Conservation (phyloP, 2,329 filamentous ascomycete genomes). For the Lachnellula occidentalis region DNA sequence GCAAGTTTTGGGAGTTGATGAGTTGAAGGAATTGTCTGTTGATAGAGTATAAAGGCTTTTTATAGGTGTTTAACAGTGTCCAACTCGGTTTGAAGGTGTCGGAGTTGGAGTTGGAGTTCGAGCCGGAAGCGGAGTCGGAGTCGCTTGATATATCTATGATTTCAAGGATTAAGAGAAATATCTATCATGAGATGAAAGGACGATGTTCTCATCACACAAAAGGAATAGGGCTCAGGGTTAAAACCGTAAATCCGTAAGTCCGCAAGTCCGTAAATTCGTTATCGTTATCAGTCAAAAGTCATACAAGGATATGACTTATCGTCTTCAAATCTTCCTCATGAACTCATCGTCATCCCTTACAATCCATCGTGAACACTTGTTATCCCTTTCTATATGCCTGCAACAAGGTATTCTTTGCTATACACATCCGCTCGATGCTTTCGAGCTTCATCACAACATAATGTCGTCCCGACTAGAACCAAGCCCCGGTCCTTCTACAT, state of each 20-base stretch:
- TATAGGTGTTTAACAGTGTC: neutral
- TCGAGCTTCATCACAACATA: slow-evolving; percentile 18
- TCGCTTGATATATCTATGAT: too few relatives aligned
- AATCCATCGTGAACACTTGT: neutral
- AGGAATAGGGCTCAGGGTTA: neutral
- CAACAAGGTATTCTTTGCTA: slow-evolving; percentile 15
- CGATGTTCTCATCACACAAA: neutral
- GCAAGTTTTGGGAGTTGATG: slow-evolving; percentile 6
- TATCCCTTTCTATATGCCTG: slow-evolving; percentile 27
- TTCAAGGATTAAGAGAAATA: too few relatives aligned
- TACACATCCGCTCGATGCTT: slow-evolving; percentile 26
- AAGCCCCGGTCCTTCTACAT: slow-evolving; percentile 10
- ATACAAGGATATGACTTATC: slow-evolving; percentile 9
- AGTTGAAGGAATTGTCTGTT: neutral
- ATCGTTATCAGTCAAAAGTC: slow-evolving; percentile 14
- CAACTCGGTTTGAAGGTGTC: too few relatives aligned
- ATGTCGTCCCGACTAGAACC: slow-evolving; percentile 18
- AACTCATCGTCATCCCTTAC: neutral
- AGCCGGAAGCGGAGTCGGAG: too few relatives aligned
- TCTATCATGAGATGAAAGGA: neutral
- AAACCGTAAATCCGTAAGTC: too few relatives aligned
- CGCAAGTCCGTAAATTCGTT: slow-evolving; percentile 2
- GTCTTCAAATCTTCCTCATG: neutral
- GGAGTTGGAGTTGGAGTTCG: too few relatives aligned
- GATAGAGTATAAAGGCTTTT: neutral